Base-by-base conservation (phyloP, 2,329 filamentous ascomycete genomes). In the Alternaria angustiovoidea region DNA sequence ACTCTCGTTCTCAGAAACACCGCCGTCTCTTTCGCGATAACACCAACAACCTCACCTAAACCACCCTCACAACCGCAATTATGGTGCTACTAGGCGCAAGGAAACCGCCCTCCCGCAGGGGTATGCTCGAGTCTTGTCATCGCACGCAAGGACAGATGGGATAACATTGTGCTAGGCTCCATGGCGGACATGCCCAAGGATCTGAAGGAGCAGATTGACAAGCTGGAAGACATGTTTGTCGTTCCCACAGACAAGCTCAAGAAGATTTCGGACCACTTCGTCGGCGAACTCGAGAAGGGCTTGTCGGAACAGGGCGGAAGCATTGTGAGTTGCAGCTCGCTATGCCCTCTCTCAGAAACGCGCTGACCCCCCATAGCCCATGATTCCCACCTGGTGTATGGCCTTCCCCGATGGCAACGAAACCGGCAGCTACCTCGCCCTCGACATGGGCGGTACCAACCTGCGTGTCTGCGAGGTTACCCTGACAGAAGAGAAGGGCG, bases 311-410 rank as follows among this genome's bases (percentile, higher is more conserved):
- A 96, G 81, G 94, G 94, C 64, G 94, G 93, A 62, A 96, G 90
- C 78, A 98, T 99, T 80, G 93, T 96, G 80, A 85, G 92, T 85
- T 34, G 24, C 44, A 28, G 1, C 5, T 43, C 6, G 30, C 9
- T 39, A 92, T 92, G 62, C 96, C 96, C 92, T 96, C 81, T 91
- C 92, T 96, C 93, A 59, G 97, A 93, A 92, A 96, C 87, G 16
- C 20, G 9, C 59, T 65, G 39, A 69, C 57, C 16, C 16, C 2
- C 30, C 12, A 46, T 70, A 96, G 92, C 94, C 94, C 64, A 98
- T 98, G 94, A 97, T 97, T 81, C 91, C 94, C 59, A 97, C 94
- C 60, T 98, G 94, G 94, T 94, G 96, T 62, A 93, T 97, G 89
- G 88, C 88, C 51, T 94, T 92, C 79, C 94, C 94, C 39, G 91